Conservation (phyloP, 2,329 filamentous ascomycete species). For the Colletotrichum higginsianum region DNA sequence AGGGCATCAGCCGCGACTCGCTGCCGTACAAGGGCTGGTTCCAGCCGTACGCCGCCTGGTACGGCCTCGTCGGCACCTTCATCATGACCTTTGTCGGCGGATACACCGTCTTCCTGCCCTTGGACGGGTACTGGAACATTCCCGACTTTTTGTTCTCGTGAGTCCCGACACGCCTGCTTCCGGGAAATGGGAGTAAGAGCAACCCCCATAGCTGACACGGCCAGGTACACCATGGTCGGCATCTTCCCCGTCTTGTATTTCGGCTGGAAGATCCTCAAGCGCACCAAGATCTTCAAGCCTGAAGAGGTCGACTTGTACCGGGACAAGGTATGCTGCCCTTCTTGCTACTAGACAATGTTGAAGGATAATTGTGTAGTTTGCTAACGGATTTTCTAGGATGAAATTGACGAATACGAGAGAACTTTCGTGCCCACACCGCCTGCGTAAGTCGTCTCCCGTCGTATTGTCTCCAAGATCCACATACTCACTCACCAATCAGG, state of each 20-base stretch:
- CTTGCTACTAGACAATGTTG: too few species aligned
- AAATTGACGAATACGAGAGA: constrained; percentile 77
- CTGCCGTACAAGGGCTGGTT: constrained; percentile 79
- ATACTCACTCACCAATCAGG: constrained; percentile 2
- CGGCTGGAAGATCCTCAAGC: constrained; percentile 80
- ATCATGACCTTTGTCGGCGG: constrained; percentile 83
- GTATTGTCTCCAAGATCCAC: accelerated
- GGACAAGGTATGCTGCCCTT: constrained; percentile 58
- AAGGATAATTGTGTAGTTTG: too few species aligned
- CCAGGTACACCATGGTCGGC: constrained; percentile 77
- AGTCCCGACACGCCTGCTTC: constrained; percentile 48
- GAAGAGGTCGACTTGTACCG: constrained; percentile 74
- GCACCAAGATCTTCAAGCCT: constrained; percentile 70
- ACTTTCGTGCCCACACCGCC: constrained; percentile 70
- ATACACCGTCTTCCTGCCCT: constrained; percentile 81
- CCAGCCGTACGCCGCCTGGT: constrained; percentile 82
- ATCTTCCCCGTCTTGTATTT: constrained; percentile 79
- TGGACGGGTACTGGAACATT: constrained; percentile 72
- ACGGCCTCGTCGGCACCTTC: constrained; percentile 73
- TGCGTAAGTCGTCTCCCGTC: constrained; percentile 57
- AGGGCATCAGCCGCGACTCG: constrained; percentile 76
- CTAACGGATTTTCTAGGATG: constrained; percentile 53
- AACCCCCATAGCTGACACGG: constrained; percentile 2
- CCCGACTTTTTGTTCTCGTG: constrained; percentile 81
- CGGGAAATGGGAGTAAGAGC: neutral